These are phyloP conservation scores for Claviceps maximensis DNA, from an alignment of 2,329 filamentous ascomycete genomes.

Conservation along the genomic window DNA sequence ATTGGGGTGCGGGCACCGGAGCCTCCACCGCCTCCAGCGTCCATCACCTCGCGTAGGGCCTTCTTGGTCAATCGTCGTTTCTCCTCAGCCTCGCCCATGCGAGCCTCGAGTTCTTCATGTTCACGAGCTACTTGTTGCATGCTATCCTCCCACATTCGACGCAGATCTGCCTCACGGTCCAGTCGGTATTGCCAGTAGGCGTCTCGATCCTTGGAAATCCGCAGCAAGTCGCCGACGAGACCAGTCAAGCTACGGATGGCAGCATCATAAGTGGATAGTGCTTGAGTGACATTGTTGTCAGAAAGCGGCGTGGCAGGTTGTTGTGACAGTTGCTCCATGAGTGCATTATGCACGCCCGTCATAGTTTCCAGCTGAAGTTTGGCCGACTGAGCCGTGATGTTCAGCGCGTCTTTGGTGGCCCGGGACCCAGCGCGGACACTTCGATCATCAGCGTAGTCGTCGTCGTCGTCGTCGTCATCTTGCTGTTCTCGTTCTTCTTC, in stretches of 20 bases:
- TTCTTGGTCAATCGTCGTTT: constrained; percentile 84
- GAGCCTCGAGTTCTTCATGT: constrained; percentile 80
- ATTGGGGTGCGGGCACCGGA: constrained; percentile 17
- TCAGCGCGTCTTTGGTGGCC: constrained; percentile 82
- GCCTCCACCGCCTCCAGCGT: constrained; percentile 29
- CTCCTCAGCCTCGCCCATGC: constrained; percentile 77
- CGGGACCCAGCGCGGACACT: constrained; percentile 63
- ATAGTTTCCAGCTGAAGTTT: constrained; percentile 87
- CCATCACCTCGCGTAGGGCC: constrained; percentile 74
- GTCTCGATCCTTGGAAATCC: constrained; percentile 88
- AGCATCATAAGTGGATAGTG: constrained; percentile 73
- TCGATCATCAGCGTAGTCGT: constrained; percentile 59
- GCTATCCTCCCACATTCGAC: constrained; percentile 96
- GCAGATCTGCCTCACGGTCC: constrained; percentile 80
- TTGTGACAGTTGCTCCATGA: constrained; percentile 53
- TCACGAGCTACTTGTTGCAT: constrained; percentile 95
- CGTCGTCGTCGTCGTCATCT: constrained; percentile 49
- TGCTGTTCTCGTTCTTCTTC: constrained; percentile 37
- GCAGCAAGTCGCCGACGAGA: constrained; percentile 72
- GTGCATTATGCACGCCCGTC: constrained; percentile 68
- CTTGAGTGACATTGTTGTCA: constrained; percentile 63
- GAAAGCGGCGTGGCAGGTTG: constrained; percentile 62
- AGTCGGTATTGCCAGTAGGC: constrained; percentile 94
- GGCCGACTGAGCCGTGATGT: constrained; percentile 91
- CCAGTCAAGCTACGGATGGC: constrained; percentile 79